A percentile compares a stretch with the other conserved stretches of the same genome.
Evolutionary conservation across 1,139 yeast species (phyloP).

Genomic region (Geotrichum carabidarum): DNA sequence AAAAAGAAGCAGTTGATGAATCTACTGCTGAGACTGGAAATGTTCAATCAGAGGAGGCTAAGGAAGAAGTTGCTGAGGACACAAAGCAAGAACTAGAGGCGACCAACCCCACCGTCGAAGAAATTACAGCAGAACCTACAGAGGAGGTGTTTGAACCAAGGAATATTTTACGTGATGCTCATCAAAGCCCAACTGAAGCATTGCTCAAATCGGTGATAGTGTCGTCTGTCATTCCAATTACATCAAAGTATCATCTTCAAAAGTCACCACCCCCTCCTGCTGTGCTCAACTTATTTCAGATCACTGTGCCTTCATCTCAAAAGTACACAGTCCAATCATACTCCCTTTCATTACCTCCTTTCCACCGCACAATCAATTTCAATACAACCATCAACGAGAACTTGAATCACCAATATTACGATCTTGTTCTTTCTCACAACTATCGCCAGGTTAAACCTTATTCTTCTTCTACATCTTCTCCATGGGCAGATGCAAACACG

Average conservation of each 20-base stretch:
- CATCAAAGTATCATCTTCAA: conserved; percentile 26
- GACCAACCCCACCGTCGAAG: neutral
- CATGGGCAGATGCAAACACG: conserved; percentile 28
- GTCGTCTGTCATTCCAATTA: conserved; percentile 29
- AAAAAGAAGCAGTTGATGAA: conserved; percentile 3
- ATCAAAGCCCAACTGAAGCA: neutral
- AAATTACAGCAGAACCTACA: neutral
- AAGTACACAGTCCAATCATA: conserved; percentile 31
- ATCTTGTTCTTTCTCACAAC: conserved; percentile 27
- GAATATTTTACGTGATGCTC: conserved; percentile 1
- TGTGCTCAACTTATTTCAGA: conserved; percentile 33
- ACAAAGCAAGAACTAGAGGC: neutral
- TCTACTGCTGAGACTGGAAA: conserved; percentile 9
- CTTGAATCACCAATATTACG: conserved; percentile 30
- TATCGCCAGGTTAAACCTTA: conserved; percentile 26
- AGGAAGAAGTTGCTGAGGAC: conserved; percentile 4
- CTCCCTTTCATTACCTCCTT: conserved; percentile 34
- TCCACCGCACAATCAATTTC: conserved; percentile 33
- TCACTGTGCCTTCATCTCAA: conserved; percentile 32
- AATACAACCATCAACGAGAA: conserved; percentile 30
- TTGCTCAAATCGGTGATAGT: conserved; percentile 21
- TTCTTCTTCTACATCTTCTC: conserved; percentile 28
- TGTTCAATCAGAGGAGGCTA: conserved; percentile 18
- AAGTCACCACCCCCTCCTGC: conserved; percentile 27
- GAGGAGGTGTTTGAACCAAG: conserved; percentile 16